Evolutionary conservation across 2,329 filamentous ascomycete genomes (phyloP), one percentile per base, ranked within the genome.

Genomic region (Paecilomyces sp.): DNA sequence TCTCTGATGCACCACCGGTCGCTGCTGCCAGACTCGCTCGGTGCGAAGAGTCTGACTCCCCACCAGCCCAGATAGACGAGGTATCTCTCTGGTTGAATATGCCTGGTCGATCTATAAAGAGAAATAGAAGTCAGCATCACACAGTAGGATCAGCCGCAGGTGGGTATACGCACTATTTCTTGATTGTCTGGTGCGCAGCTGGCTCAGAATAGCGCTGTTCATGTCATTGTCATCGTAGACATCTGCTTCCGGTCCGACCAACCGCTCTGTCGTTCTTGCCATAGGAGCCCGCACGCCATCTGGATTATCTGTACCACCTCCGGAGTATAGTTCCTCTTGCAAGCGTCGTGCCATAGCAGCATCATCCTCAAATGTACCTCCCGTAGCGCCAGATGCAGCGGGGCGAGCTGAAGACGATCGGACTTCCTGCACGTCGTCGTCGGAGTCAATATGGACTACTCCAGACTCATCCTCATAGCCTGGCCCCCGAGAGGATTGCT

Each of bases 301-400:
- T 41, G 79, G 68, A 62, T 77, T 78, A 47, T 76, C 77, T 13
- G 77, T 78, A 50, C 76, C 83, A 57, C 84, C 83, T 47, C 76
- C 83, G 57, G 84, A 83, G 68, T 97, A 97, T 70, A 96, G 83
- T 75, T 99, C 92, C 70, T 99, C 90, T 73, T 99, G 94, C 61
- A 99, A 75, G 60, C 90, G 85, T 73, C 92, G 86, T 6, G 94
- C 94, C 87, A 97, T 93, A 52, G 90, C 92, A 57, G 91, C 92
- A 69, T 99, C 94, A 68, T 96, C 92, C 64, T 97, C 92, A 65
- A 89, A 85, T 57, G 68, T 86, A 80, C 74, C 18, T 47, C 41
- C 41, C 7, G 15, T 15, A 5, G 41, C 76, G 33, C 75, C 77
- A 47, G 81, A 76, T 58, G 25, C 66, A 62, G 61, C 60, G 51